Conservation (phyloP, 768 basidiomycete species). For the Auricularia cornea region DNA sequence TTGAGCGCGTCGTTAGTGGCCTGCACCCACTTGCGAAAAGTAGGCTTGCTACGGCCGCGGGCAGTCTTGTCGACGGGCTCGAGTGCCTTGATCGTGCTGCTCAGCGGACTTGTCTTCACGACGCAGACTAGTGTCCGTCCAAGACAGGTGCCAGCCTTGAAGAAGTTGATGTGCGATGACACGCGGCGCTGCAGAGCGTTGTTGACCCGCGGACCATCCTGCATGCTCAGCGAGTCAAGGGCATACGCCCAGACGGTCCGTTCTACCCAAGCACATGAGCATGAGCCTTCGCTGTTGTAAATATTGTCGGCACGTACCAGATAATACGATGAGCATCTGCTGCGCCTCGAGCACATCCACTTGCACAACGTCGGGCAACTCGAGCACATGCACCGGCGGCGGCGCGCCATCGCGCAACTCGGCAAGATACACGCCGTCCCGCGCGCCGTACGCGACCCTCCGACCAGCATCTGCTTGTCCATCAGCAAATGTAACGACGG, state of each 20-base stretch:
- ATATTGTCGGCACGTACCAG: constrained; percentile 44
- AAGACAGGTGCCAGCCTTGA: constrained; percentile 92
- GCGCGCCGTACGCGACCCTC: constrained; percentile 91
- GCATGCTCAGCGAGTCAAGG: constrained; percentile 81
- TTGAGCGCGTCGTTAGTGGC: constrained; percentile 92
- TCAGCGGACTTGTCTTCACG: constrained; percentile 90
- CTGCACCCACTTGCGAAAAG: constrained; percentile 91
- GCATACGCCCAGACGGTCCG: constrained; percentile 95
- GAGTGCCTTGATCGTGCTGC: constrained; percentile 94
- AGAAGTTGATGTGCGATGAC: constrained; percentile 93
- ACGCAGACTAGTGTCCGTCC: constrained; percentile 90
- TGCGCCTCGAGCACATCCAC: constrained; percentile 96
- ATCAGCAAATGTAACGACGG: background rate
- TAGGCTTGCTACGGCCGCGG: constrained; percentile 72
- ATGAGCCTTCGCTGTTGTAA: background rate
- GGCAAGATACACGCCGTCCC: constrained; percentile 93
- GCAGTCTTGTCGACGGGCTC: constrained; percentile 91
- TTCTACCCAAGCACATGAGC: constrained; percentile 39
- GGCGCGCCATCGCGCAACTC: constrained; percentile 63
- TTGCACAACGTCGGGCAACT: constrained; percentile 82
- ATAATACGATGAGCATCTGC: constrained; percentile 93
- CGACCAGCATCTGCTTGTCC: constrained; percentile 57
- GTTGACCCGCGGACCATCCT: constrained; percentile 54
- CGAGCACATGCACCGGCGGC: constrained; percentile 79
- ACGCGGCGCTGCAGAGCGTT: constrained; percentile 86